phyloP scores from a whole-genome alignment of 2,329 filamentous ascomycete species.

The Nothophaeocryptopus gaeumannii region DNA sequence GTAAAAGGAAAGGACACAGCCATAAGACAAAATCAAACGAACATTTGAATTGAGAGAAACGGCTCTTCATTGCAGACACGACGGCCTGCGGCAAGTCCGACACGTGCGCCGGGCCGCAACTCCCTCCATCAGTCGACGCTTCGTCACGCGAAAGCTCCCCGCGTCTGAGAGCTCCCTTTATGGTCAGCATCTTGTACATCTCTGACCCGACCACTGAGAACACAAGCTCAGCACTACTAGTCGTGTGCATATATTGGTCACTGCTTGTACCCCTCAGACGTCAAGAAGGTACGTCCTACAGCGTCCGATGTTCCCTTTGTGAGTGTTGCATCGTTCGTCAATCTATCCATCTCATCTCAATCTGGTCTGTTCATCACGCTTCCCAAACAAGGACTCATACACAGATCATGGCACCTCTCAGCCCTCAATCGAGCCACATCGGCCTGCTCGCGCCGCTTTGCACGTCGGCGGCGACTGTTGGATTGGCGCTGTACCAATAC shows the following conservation, averaged over 20 bases:
- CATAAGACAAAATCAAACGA: neutral
- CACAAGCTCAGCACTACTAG: slow-evolving; percentile 1
- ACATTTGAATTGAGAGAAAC: too few species aligned
- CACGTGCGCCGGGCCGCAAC: slow-evolving; percentile 12
- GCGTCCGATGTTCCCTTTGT: slow-evolving; percentile 2
- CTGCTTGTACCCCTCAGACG: neutral
- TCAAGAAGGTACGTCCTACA: neutral
- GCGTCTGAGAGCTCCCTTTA: slow-evolving; percentile 8
- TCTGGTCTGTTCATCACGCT: neutral
- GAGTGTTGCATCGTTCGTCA: neutral
- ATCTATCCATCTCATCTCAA: neutral
- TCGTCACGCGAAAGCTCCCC: neutral
- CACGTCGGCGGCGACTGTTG: slow-evolving; percentile 32
- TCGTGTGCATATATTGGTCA: slow-evolving; percentile 4
- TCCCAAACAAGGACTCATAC: neutral
- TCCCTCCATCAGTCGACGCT: slow-evolving; percentile 1
- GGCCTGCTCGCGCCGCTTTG: slow-evolving; percentile 32
- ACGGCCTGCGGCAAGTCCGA: neutral
- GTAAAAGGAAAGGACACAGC: slow-evolving; percentile 11
- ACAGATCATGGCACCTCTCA: slow-evolving; percentile 26
- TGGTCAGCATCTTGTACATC: slow-evolving; percentile 18
- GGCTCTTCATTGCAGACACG: too few species aligned
- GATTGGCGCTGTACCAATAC: slow-evolving; percentile 30
- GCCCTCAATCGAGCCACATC: slow-evolving; percentile 26
- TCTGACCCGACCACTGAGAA: slow-evolving; percentile 5